Evolutionary conservation across 495 filamentous ascomycete species (phyloP), one percentile per base, ranked within the genome.

Genomic region (Tuber aestivum): DNA sequence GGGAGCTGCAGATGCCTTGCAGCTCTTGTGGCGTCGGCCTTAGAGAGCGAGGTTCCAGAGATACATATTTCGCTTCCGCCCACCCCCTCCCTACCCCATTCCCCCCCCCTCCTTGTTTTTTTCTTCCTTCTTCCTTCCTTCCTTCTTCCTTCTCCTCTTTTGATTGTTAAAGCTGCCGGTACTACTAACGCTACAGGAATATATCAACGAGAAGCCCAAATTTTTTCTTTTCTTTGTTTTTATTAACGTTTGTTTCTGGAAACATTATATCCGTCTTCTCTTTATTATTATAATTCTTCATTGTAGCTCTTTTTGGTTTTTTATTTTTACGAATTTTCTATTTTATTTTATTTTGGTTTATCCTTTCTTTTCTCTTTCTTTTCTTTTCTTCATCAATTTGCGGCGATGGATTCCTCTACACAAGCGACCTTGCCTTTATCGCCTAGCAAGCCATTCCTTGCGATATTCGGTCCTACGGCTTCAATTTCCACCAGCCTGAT

Each of bases 351-450:
- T 18, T n/a, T n/a, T n/a, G n/a, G n/a, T n/a, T n/a, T n/a, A n/a
- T n/a, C n/a, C 42, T 68, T 27, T 50, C 40, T 45, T n/a, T 12
- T 35, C 5, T 23, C 7, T 18, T 27, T n/a, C 6, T 48, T 45
- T 3, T 35, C 41, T 69, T n/a, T 37, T 18, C 40, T 74, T 42
- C 2, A 6, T 74, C 32, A n/a, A 21, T 48, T 38, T 48, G 38
- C 18, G 73, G 72, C 14, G 37, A 79, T 79, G 78, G 72, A 79
- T 71, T 73, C 78, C 61, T 69, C 76, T 70, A 72, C 50, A n/a
- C 56, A 79, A 42, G 78, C 72, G 77, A 79, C 77, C 45, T 50
- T 79, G 42, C 77, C 78, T 61, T 75, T 79, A 61, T 79, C 77
- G 77, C 78, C 78, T 70, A 79, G 65, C 48, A 79, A 79, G 70